Evolutionary conservation across 495 filamentous ascomycete genomes (phyloP).

Genomic region (Amniculicola lignicola): DNA sequence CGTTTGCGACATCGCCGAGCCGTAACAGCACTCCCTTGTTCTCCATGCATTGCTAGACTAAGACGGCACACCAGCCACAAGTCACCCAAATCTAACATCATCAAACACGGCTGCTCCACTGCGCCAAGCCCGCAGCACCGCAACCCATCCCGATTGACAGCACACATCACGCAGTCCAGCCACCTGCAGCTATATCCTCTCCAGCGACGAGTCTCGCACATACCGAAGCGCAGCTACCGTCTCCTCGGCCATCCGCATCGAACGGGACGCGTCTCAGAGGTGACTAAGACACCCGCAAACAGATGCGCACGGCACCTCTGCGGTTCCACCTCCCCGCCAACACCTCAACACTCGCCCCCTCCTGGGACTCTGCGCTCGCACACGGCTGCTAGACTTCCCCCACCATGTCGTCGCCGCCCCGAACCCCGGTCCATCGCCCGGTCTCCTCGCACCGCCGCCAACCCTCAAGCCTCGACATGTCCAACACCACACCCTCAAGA

Average conservation of each 20-base stretch:
- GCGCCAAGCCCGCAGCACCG: conserved; percentile 9
- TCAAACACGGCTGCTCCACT: background rate
- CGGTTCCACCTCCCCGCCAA: background rate
- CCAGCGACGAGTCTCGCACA: no score
- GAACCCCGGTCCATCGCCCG: conserved; percentile 61
- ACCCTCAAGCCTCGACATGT: conserved; percentile 60
- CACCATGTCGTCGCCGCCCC: conserved; percentile 59
- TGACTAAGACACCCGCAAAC: conserved; percentile 5
- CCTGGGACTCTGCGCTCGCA: background rate
- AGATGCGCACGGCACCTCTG: conserved; percentile 12
- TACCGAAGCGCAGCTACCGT: background rate
- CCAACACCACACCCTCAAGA: conserved; percentile 45
- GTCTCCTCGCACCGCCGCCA: conserved; percentile 43
- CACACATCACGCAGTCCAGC: no score
- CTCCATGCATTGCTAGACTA: no score
- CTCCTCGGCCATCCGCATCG: background rate
- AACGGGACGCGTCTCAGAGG: conserved; percentile 3
- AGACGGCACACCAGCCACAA: no score
- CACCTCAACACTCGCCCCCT: background rate
- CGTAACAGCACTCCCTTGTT: no score
- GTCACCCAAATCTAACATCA: background rate
- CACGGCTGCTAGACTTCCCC: background rate
- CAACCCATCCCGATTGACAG: conserved; percentile 10
- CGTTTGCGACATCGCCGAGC: no score
- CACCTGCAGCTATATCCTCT: no score